Percentiles rank a stretch among this genome's conserved stretches.
Evolutionary conservation across 257 asterid genomes (phyloP).

Genomic region (Gynochthodes officinalis): DNA sequence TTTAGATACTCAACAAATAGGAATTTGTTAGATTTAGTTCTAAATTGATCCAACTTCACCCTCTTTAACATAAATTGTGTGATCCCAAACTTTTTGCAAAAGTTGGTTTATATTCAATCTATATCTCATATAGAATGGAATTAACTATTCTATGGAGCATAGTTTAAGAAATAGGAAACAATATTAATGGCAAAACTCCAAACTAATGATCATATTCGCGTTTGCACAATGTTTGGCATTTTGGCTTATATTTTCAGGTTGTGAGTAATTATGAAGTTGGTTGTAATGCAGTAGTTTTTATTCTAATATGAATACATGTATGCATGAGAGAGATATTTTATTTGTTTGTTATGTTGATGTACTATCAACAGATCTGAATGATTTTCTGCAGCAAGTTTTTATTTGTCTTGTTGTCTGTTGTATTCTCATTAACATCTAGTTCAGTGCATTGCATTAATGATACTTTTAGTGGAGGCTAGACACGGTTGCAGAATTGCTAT

Average conservation of each 20-base stretch:
- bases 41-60: too few relatives aligned
- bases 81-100: too few relatives aligned
- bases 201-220: not conserved
- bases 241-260: not conserved
- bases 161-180: too few relatives aligned
- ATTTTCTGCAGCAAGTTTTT: not conserved
- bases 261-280: not conserved
- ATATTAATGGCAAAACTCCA: too few relatives aligned
- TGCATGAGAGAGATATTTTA: not conserved
- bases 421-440: not conserved
- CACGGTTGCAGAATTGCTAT: not conserved
- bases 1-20: too few relatives aligned
- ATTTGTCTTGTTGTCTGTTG: not conserved
- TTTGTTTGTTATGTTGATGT: not conserved
- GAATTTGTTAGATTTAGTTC: too few relatives aligned
- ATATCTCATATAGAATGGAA: too few relatives aligned
- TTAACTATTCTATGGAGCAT: too few relatives aligned
- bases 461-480: not conserved
- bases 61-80: too few relatives aligned
- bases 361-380: not conserved
- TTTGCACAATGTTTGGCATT: not conserved
- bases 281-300: not conserved
- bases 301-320: not conserved
- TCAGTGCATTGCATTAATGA: not conserved
- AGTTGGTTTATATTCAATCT: too few relatives aligned